Base-by-base conservation (phyloP, 2,329 filamentous ascomycete genomes). In the Fusarium nematophilum region DNA sequence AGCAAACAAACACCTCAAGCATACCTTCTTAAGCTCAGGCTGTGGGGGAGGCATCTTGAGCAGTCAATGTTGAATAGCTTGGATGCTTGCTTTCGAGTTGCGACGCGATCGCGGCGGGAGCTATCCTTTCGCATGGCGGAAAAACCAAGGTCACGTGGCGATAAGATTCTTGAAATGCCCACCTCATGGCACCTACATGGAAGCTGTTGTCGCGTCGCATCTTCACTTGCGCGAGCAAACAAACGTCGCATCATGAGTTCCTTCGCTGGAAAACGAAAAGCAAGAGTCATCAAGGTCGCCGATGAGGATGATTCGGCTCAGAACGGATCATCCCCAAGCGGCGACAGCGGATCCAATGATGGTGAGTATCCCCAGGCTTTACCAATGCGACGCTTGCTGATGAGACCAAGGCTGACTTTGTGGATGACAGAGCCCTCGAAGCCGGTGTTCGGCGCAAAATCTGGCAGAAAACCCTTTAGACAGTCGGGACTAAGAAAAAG, bases 11-110 rank as follows among this genome's bases (percentile, higher is more conserved):
- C 18, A 10, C 10, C n/a, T 6, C 3, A 3, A 9, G 53, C 67
- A 21, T 79, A 96, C 95, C 88, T 98, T 99, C 82, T 98, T 99
- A 63, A 99, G 87, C 83, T 99, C 96, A 71, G 95, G 95, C 81
- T 98, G 95, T 76, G 95, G 93, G 88, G 96, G 94, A 81, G 95
- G 92, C 95, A 99, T 99, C 67, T 83, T 90, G 81, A 76, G 68
- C 66, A 68, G 56, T 72, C 56, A 60, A 58, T 57, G 53, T 58
- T 57, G 57, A 55, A 62, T 65, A 52, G 37, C 53, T 65, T 57
- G 52, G 29, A 43, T 72, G 53, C 60, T 55, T 44, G 55, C 42
- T 63, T 67, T 60, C 49, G 39, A 49, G 42, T 52, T 70, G 59
- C 68, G 65, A 70, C 67, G 70, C 67, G 65, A 70, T 68, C 53